These are phyloP conservation scores for Amylocarpus encephaloides DNA, from an alignment of 2,329 filamentous ascomycete species.

Conservation along the genomic window DNA sequence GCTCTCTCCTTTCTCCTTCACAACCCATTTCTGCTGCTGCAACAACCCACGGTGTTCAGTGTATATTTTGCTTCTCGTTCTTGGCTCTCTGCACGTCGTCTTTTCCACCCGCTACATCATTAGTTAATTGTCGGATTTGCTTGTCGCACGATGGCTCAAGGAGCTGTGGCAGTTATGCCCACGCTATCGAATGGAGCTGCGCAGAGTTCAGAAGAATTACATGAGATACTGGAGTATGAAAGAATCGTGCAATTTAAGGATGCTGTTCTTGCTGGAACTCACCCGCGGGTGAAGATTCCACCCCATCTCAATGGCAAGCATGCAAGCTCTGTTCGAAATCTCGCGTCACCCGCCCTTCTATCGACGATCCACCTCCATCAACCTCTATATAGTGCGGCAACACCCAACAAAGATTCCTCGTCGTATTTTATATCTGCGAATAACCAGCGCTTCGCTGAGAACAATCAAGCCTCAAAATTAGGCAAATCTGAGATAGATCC, in stretches of 20 bases:
- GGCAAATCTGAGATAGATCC: conserved; percentile 68
- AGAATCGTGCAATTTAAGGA: conserved; percentile 78
- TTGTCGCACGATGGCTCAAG: conserved; percentile 29
- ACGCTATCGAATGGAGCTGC: conserved; percentile 19
- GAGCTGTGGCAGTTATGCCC: conserved; percentile 32
- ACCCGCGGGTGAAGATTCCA: conserved; percentile 55
- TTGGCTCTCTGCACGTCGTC: conserved; percentile 5
- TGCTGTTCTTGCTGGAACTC: conserved; percentile 70
- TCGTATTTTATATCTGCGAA: conserved; percentile 23
- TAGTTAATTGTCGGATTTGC: conserved; percentile 18
- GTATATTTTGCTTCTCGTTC: conserved; percentile 6
- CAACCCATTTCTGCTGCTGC: too few relatives aligned
- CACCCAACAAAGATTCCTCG: conserved; percentile 19
- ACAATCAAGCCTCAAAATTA: conserved; percentile 34
- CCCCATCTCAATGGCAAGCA: conserved; percentile 34
- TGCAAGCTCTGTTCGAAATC: conserved; percentile 16
- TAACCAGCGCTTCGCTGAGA: conserved; percentile 27
- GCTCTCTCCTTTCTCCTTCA: too few relatives aligned
- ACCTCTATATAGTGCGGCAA: conserved; percentile 7
- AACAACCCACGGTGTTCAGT: not conserved
- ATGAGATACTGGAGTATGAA: conserved; percentile 64
- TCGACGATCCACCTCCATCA: conserved; percentile 15
- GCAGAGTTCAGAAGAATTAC: conserved; percentile 42
- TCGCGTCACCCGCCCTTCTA: conserved; percentile 21
- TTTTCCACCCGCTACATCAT: conserved; percentile 12